Conservation (phyloP, 2,329 filamentous ascomycete species). For the Claviceps humidiphila region DNA sequence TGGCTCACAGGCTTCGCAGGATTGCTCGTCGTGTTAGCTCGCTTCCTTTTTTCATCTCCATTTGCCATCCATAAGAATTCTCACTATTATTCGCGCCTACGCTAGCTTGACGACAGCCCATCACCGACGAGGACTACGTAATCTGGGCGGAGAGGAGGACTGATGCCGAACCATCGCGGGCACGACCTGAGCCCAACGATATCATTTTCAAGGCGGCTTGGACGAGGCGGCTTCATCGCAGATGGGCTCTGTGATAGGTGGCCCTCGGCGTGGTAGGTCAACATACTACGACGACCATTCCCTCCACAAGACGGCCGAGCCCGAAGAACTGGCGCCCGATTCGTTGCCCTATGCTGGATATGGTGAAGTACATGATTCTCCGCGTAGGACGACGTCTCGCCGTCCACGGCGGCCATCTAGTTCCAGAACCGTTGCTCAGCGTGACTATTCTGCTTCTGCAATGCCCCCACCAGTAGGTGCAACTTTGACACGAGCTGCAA, state of each 20-base stretch:
- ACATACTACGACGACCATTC: constrained; percentile 12
- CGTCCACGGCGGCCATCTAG: constrained; percentile 8
- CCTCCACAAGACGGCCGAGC: constrained; percentile 8
- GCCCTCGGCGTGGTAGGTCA: constrained; percentile 15
- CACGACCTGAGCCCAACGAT: constrained; percentile 13
- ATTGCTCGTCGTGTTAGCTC: constrained; percentile 5
- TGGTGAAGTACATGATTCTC: constrained; percentile 20
- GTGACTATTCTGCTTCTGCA: constrained; percentile 10
- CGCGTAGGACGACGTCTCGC: constrained; percentile 16
- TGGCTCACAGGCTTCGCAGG: constrained; percentile 9
- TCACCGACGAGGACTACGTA: constrained; percentile 5
- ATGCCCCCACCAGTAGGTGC: constrained; percentile 15
- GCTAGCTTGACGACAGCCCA: not conserved
- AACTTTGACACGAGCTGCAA: constrained; percentile 13
- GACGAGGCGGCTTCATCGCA: constrained; percentile 18
- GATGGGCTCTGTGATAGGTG: constrained; percentile 17
- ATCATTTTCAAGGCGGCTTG: constrained; percentile 10
- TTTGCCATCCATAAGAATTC: not conserved
- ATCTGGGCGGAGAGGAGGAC: not conserved
- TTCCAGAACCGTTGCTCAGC: constrained; percentile 16
- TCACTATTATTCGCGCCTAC: not conserved
- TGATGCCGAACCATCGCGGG: not conserved
- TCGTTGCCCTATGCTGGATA: constrained; percentile 16
- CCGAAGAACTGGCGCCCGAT: constrained; percentile 10
- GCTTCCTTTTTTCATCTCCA: not conserved